phyloP scores from a whole-genome alignment of 805 yeast species.

The Candida ponderosae region DNA sequence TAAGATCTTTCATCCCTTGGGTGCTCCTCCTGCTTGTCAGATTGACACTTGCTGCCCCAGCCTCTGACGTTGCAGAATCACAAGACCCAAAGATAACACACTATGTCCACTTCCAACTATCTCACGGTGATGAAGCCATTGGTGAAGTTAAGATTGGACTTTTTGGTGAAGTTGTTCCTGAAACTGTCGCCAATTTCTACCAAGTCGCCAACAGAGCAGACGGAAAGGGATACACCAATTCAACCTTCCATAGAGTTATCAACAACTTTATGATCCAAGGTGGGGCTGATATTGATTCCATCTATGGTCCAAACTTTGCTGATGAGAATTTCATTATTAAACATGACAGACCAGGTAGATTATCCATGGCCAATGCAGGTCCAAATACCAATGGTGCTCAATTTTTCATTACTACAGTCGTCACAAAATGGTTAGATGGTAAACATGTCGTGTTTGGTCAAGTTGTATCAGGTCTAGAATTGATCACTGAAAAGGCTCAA shows the following conservation, averaged over 20 bases:
- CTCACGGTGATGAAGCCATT: constrained; percentile 12
- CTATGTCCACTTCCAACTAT: constrained; percentile 15
- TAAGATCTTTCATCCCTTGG: no score
- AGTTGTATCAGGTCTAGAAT: constrained; percentile 56
- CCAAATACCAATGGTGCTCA: constrained; percentile 63
- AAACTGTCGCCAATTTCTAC: constrained; percentile 53
- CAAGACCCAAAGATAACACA: constrained; percentile 20
- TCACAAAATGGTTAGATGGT: constrained; percentile 43
- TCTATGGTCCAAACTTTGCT: constrained; percentile 62
- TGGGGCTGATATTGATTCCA: constrained; percentile 71
- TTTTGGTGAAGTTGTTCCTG: constrained; percentile 60
- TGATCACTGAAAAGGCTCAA: constrained; percentile 52
- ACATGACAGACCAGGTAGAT: constrained; percentile 62
- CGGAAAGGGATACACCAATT: constrained; percentile 40
- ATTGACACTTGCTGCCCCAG: constrained; percentile 5
- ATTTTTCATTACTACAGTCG: constrained; percentile 57
- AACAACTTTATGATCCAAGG: constrained; percentile 78
- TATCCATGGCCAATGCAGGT: constrained; percentile 71
- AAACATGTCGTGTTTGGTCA: constrained; percentile 75
- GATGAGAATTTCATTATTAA: constrained; percentile 72
- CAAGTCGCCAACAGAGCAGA: constrained; percentile 31
- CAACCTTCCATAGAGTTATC: constrained; percentile 69
- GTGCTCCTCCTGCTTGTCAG: not conserved
- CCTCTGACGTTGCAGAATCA: not conserved
- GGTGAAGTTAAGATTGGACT: constrained; percentile 46